phyloP scores from a whole-genome alignment of 2,329 filamentous ascomycete genomes.

The Clathrospora elynae region DNA sequence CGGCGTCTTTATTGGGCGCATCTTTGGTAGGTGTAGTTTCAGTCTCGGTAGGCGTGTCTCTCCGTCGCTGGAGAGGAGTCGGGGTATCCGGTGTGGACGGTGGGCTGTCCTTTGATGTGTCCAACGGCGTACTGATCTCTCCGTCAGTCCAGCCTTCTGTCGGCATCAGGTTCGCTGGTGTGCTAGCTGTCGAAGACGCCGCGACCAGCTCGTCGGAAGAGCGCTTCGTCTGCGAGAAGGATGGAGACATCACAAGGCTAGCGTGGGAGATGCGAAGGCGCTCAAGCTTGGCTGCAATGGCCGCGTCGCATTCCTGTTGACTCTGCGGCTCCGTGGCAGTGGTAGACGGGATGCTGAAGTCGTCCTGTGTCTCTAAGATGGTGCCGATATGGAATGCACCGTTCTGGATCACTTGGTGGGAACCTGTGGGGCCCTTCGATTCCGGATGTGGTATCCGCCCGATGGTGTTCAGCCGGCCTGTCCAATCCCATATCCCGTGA shows the following conservation, averaged over 20 bases:
- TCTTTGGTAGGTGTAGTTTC: slow-evolving; percentile 15
- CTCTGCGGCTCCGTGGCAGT: slow-evolving; percentile 31
- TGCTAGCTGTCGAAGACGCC: slow-evolving; percentile 30
- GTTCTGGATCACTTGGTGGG: slow-evolving; percentile 19
- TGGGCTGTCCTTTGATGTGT: slow-evolving; percentile 15
- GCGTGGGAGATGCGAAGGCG: slow-evolving; percentile 30
- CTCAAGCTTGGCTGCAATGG: slow-evolving; percentile 28
- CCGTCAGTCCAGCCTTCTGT: slow-evolving; percentile 24
- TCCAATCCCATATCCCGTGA: slow-evolving; percentile 45
- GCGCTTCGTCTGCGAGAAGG: slow-evolving; percentile 42
- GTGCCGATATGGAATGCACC: slow-evolving; percentile 17
- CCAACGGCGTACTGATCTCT: slow-evolving; percentile 19
- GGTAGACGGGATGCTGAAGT: slow-evolving; percentile 39
- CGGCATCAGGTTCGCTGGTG: slow-evolving; percentile 27
- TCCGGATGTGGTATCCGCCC: slow-evolving; percentile 38
- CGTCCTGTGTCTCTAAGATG: slow-evolving; percentile 28
- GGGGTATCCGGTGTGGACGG: slow-evolving; percentile 27
- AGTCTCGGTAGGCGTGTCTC: slow-evolving; percentile 11
- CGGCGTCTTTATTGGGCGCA: not conserved
- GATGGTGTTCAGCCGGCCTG: slow-evolving; percentile 37
- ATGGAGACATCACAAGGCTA: slow-evolving; percentile 20
- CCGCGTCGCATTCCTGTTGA: slow-evolving; percentile 12
- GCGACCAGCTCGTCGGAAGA: slow-evolving; percentile 45
- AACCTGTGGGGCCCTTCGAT: slow-evolving; percentile 29
- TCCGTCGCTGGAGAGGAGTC: slow-evolving; percentile 27